phyloP scores from a whole-genome alignment of 768 basidiomycete species.

The Lactarius indigo region DNA sequence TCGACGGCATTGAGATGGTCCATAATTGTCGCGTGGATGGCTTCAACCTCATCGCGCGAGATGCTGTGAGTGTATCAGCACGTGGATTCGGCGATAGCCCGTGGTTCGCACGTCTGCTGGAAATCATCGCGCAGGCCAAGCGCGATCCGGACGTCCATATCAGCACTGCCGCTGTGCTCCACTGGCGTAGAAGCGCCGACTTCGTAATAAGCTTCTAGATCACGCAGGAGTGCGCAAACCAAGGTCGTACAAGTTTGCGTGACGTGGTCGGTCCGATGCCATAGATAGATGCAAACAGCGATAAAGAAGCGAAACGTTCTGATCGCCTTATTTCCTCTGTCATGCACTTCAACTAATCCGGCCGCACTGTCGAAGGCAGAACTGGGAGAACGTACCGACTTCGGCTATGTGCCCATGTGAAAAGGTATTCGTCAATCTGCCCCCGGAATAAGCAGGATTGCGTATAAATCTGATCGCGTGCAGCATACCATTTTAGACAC shows the following conservation, averaged over 20 bases:
- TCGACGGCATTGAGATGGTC: slow-evolving; percentile 59
- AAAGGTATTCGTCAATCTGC: slow-evolving; percentile 62
- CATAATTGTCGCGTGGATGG: slow-evolving; percentile 67
- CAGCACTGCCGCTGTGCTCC: slow-evolving; percentile 23
- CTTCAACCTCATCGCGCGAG: slow-evolving; percentile 70
- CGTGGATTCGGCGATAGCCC: neutral
- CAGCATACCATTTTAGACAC: slow-evolving; percentile 33
- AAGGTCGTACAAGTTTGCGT: slow-evolving; percentile 58
- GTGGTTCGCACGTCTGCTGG: slow-evolving; percentile 38
- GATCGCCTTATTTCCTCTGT: slow-evolving; percentile 47
- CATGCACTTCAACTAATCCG: slow-evolving; percentile 4
- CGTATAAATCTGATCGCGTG: neutral
- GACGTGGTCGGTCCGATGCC: slow-evolving; percentile 75
- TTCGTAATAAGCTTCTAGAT: slow-evolving; percentile 67
- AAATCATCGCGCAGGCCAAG: slow-evolving; percentile 60
- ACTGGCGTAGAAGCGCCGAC: slow-evolving; percentile 31
- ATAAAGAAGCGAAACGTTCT: slow-evolving; percentile 53
- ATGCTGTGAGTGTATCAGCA: slow-evolving; percentile 44
- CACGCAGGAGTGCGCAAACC: slow-evolving; percentile 65
- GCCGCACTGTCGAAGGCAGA: neutral
- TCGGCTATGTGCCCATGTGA: slow-evolving; percentile 54
- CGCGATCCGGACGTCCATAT: slow-evolving; percentile 46
- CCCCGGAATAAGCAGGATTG: neutral
- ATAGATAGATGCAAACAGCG: slow-evolving; percentile 59
- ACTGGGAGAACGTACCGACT: slow-evolving; percentile 40